Evolutionary conservation across 1,284 basidiomycete species (phyloP).

Genomic region (Trametes polyzona): DNA sequence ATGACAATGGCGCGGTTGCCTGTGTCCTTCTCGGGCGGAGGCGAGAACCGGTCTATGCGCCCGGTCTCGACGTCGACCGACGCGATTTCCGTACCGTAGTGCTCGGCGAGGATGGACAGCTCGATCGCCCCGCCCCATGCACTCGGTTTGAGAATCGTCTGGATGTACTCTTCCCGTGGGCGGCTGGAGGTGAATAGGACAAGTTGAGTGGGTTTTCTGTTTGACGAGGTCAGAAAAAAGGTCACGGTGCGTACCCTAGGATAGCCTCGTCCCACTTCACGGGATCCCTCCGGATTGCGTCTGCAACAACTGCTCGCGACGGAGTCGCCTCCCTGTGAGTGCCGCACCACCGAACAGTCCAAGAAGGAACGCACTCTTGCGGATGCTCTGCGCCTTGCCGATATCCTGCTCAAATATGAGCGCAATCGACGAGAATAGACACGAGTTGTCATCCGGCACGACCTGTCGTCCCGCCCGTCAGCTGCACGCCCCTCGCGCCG

Average conservation of each 20-base stretch:
- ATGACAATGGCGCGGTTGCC: slow-evolving; percentile 66
- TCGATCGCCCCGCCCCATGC: slow-evolving; percentile 97
- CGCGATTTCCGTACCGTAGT: slow-evolving; percentile 85
- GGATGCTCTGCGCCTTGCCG: slow-evolving; percentile 62
- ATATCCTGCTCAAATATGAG: slow-evolving; percentile 85
- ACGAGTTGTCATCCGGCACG: slow-evolving; percentile 93
- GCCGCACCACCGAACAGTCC: not conserved
- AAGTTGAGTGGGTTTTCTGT: not conserved
- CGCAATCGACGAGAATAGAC: slow-evolving; percentile 86
- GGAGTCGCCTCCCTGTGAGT: slow-evolving; percentile 7
- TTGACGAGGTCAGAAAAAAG: not conserved
- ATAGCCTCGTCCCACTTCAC: slow-evolving; percentile 82
- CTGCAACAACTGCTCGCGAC: slow-evolving; percentile 68
- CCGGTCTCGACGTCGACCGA: slow-evolving; percentile 93
- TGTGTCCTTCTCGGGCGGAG: slow-evolving; percentile 43
- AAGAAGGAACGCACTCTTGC: slow-evolving; percentile 55
- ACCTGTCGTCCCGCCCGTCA: slow-evolving; percentile 50
- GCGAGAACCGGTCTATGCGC: slow-evolving; percentile 83
- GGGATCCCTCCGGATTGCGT: slow-evolving; percentile 73
- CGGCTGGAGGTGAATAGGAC: slow-evolving; percentile 47
- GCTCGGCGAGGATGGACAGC: slow-evolving; percentile 78
- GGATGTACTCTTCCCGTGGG: slow-evolving; percentile 76
- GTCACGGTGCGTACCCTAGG: slow-evolving; percentile 63
- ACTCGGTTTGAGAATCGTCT: slow-evolving; percentile 75
- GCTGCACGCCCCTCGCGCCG: not conserved